Base-by-base conservation (phyloP, 176 grass and related monocot genomes). In the Pontederia crassipes region DNA sequence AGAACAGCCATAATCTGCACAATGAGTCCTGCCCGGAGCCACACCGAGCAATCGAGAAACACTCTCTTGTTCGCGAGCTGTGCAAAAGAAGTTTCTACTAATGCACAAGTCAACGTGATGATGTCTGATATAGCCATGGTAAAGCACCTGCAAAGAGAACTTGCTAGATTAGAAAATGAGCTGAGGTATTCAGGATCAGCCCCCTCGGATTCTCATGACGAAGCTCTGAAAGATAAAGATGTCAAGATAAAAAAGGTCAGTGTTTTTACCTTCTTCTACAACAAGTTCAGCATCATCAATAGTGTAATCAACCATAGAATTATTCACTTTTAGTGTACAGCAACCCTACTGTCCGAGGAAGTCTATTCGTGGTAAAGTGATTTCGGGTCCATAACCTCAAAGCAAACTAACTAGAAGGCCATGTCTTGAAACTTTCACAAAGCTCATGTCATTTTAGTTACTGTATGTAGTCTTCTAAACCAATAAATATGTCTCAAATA, bases 1-100 rank as follows among this genome's bases (percentile, higher is more conserved):
- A 87, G 81, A 71, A 97, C 87, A 2, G 87, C 87, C 54, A 85
- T 97, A 45, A 87, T 97, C 29, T 97, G 92, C 73, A 97, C 92
- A 15, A 88, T 97, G 92, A 97, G 81, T 73, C 92, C 79, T 3
- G 87, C 84, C 11, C 72, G 83, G 52, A 78, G 73, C 61, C 92
- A 97, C 27, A 63, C 85, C 2, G 84, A 97, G 73, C 87, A 97
- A 67, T 91, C 92, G 15, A 83, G 81, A 67, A 97, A 97, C 73
- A 88, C 87, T 0, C 87, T 97, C 45, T 29, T 97, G 45, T 97
- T 97, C 4, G 92, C 92, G 46, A 91, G 80, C 60, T 91, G 92
- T 45, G 84, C 92, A 1, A 91, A 91, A 52, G 68, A 91, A 45
- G 92, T 91, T 9, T 81, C 57, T 49, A 91, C 84, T 17, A 80